Evolutionary conservation across 2,329 filamentous ascomycete species (phyloP), one percentile per base, ranked within the genome.

Genomic region (Epichloe sylvatica): DNA sequence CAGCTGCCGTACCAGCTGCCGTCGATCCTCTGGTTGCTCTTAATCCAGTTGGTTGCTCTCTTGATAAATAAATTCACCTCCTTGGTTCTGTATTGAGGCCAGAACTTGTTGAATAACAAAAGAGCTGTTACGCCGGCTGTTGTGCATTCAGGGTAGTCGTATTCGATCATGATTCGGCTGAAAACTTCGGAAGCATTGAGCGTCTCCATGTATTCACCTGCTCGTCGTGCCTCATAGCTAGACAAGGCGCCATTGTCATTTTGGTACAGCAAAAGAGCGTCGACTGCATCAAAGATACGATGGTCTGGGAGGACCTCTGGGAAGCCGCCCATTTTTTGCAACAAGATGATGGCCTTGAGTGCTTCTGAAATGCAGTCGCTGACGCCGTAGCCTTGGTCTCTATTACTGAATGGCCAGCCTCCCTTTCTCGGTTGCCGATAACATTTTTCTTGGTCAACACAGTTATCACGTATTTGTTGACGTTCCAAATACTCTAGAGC

Each of bases 1-100:
- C 92, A 98, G 62, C 81, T 89, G 43, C 92, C 92, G 63, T 98
- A 97, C 92, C 92, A 98, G 52, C 84, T 85, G n/a, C 92, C 92
- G 57, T 97, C 88, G 0, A 75, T 65, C 2, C 78, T 73, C 67
- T 97, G 92, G 3, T 81, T 78, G 2, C 75, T 75, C 61, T 89
- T 86, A 66, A 98, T 94, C 71, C 89, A 97, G 46, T 74, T 70
- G 1, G 95, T 79, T 0, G 90, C 89, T 37, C 82, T 76, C 19
- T 71, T 70, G 56, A 92, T 83, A 59, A 92, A 88, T 0, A 62
- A 63, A 8, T 77, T 72, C 56, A 98, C 91, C 52, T 97, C 91
- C 0, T 75, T 66, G 0, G 77, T 63, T 46, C 91, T 79, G 65
- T 98, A 94, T 30, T 83, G 71, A 0, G 91, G 88, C 72, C 88